These are phyloP conservation scores for Trichopus zeylanicus DNA, from an alignment of 116 monocot species.

Conservation along the genomic window DNA sequence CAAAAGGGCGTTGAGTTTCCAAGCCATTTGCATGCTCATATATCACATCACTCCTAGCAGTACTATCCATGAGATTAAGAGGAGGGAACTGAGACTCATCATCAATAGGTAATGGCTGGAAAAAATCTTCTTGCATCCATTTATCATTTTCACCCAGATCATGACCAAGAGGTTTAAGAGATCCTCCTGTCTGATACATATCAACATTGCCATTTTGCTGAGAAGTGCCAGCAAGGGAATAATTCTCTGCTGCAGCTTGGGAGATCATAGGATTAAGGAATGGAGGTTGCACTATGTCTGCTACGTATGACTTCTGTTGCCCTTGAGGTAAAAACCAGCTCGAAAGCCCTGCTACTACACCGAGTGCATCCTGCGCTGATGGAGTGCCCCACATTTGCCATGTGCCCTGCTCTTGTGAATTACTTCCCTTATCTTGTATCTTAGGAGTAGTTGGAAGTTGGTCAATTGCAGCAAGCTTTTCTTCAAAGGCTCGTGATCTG, in stretches of 20 bases:
- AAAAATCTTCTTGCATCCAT: conserved; percentile 33
- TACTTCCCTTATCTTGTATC: conserved; percentile 21
- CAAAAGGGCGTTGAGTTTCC: conserved; percentile 26
- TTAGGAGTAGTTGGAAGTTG: conserved; percentile 20
- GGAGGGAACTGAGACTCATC: conserved; percentile 37
- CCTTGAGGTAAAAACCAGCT: conserved; percentile 47
- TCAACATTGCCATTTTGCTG: conserved; percentile 11
- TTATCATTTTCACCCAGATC: conserved; percentile 22
- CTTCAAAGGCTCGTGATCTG: conserved; percentile 29
- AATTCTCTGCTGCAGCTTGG: conserved; percentile 17
- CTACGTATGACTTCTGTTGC: conserved; percentile 18
- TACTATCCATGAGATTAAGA: conserved; percentile 31
- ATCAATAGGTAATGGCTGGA: conserved; percentile 33
- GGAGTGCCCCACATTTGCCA: conserved; percentile 91
- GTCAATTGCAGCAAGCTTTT: conserved; percentile 23
- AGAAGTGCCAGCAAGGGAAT: conserved; percentile 12
- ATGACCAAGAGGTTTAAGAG: conserved; percentile 23
- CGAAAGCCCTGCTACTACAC: conserved; percentile 38
- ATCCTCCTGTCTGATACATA: conserved; percentile 31
- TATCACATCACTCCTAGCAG: conserved; percentile 15
- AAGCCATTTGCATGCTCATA: conserved; percentile 20
- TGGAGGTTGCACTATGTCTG: conserved; percentile 19
- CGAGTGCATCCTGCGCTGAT: conserved; percentile 47
- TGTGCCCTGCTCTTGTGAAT: conserved; percentile 33
- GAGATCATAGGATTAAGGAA: conserved; percentile 14